Percentiles rank a stretch among this genome's conserved stretches.
phyloP scores from a whole-genome alignment of 2,329 filamentous ascomycete genomes.

The Endoconidiophora laricicola region DNA sequence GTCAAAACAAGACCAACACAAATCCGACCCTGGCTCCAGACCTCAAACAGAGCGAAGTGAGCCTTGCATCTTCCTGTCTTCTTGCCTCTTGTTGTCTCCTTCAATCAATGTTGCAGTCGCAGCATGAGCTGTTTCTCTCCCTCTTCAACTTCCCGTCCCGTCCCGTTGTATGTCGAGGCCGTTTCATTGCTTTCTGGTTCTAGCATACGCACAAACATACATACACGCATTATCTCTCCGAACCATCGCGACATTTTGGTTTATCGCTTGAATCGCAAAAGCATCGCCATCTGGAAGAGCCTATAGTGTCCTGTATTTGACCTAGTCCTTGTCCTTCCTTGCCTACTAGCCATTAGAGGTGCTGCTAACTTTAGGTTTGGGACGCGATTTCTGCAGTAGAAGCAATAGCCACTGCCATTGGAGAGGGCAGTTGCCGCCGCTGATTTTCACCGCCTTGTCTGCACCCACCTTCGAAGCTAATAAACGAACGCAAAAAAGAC shows the following conservation, averaged over 20 bases:
- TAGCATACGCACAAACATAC: no score
- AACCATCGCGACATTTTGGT: not conserved
- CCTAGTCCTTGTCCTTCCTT: not conserved
- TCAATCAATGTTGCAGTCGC: slow-evolving; percentile 6
- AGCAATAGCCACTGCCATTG: no score
- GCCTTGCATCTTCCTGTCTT: not conserved
- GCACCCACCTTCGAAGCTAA: not conserved
- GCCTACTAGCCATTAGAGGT: no score
- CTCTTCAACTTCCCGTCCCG: not conserved
- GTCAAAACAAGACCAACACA: no score
- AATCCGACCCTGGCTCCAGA: no score
- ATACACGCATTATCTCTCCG: no score
- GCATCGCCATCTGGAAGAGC: not conserved
- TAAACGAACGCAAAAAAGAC: not conserved
- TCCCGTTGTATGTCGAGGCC: not conserved
- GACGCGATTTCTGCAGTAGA: no score
- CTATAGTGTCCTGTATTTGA: not conserved
- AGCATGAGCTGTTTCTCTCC: slow-evolving; percentile 3
- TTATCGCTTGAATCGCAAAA: not conserved
- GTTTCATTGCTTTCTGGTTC: not conserved
- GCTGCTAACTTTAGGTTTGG: no score
- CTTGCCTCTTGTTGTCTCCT: slow-evolving; percentile 2
- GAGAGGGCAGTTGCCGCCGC: no score
- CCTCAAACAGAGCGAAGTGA: no score
- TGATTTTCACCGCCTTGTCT: no score